Base-by-base conservation (phyloP, 768 basidiomycete genomes). In the Nidularia sp. region DNA sequence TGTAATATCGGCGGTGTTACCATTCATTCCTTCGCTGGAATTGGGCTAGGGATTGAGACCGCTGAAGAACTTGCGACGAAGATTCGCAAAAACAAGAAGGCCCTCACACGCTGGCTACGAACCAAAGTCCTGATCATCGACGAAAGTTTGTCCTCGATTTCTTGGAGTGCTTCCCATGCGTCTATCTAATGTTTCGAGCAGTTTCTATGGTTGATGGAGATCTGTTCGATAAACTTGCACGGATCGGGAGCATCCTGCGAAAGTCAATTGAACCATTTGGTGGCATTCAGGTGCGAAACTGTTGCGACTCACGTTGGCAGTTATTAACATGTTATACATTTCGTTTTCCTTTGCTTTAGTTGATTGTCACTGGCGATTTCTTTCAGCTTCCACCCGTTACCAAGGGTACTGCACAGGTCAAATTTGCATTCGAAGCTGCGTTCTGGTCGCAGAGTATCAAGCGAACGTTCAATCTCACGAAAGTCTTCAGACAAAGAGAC, bases 141-240 rank as follows among this genome's bases (percentile, higher is more conserved):
- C 53, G 90, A 92, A 83, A 79, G 90, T 88, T 48, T 55, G 50
- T 15, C 32, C 35, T 52, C 31, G 47, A 29, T 39, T 47, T 32
- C 22, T 47, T 43, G 22, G 15, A 34, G 9, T 32, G n/a, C n/a
- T 13, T n/a, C n/a, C n/a, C n/a, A n/a, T n/a, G n/a, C n/a, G n/a
- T n/a, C n/a, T n/a, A n/a, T n/a, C n/a, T n/a, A n/a, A n/a, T n/a
- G n/a, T n/a, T n/a, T n/a, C n/a, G n/a, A n/a, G 31, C 36, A 99
- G 96, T 99, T 8, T 98, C 97, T 1, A 99, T 99, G 97, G 79
- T 99, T 6, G 96, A 98, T 49, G 94, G 90, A 1, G 86, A 87
- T 36, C 71, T 95, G 4, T 96, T 98, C 59, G 93, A 98, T 71
- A 98, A 97, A 65, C 77, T 98, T 7, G 83, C 84, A 2, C 71